A percentile compares a stretch with the other conserved stretches of the same genome.
Evolutionary conservation across 495 filamentous ascomycete genomes (phyloP).

Genomic region (Trichoderma virens): DNA sequence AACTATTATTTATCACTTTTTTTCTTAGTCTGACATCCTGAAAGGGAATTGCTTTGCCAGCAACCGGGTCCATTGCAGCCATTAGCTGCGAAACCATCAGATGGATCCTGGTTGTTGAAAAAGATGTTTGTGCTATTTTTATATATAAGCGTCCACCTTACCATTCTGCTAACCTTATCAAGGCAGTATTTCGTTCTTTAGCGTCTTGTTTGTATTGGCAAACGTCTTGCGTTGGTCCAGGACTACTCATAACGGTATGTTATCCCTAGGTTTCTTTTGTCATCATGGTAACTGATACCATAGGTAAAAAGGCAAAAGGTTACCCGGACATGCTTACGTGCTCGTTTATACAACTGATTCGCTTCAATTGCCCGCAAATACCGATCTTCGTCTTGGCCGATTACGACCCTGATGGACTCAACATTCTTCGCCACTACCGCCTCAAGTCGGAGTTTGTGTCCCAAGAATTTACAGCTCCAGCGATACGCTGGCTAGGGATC

Average conservation of each 20-base stretch:
- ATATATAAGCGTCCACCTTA: not conserved
- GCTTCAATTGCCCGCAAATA: conserved; percentile 25
- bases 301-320: conserved; percentile 62
- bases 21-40: conserved; percentile 16
- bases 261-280: not conserved
- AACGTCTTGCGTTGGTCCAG: conserved; percentile 41
- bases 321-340: conserved; percentile 84
- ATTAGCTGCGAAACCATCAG: conserved; percentile 46
- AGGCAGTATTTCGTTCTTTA: conserved; percentile 73
- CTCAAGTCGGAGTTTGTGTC: conserved; percentile 66
- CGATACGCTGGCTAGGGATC: conserved; percentile 69
- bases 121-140: conserved; percentile 56
- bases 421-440: conserved; percentile 81
- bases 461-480: conserved; percentile 59
- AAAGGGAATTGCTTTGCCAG: conserved; percentile 64
- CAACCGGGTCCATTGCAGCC: conserved; percentile 39
- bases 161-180: conserved; percentile 13
- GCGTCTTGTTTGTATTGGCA: conserved; percentile 46
- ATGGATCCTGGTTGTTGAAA: conserved; percentile 86
- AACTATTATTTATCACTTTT: not conserved
- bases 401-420: conserved; percentile 79
- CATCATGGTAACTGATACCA: conserved; percentile 19
- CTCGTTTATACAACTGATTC: conserved; percentile 52
- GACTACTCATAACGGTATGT: conserved; percentile 62
- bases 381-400: conserved; percentile 68